phyloP scores from a whole-genome alignment of 352 stramenopile genomes.

The Pilasporangium apinafurcum region DNA sequence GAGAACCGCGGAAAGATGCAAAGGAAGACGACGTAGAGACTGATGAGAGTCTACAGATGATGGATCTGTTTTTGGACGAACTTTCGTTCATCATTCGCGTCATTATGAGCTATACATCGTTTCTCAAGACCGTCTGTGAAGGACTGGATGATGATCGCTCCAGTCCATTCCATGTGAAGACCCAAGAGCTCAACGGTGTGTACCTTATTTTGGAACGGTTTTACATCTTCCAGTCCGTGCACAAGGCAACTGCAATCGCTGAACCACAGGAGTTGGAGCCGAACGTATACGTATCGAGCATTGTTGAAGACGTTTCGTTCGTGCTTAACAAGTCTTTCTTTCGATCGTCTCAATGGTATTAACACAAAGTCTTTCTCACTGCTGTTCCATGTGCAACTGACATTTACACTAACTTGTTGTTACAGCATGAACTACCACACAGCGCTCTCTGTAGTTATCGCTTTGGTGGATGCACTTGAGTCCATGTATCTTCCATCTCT shows the following conservation, averaged over 20 bases:
- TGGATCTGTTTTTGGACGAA: constrained; percentile 80
- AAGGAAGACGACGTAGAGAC: constrained; percentile 31
- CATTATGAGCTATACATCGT: constrained; percentile 59
- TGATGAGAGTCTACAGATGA: constrained; percentile 85
- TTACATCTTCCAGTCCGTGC: constrained; percentile 81
- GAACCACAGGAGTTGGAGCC: constrained; percentile 69
- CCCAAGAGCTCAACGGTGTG: constrained; percentile 71
- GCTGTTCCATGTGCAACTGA: too few species aligned
- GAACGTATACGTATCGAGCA: constrained; percentile 65
- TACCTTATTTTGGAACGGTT: constrained; percentile 81
- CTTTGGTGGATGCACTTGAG: constrained; percentile 77
- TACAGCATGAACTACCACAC: constrained; percentile 78
- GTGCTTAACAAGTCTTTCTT: constrained; percentile 82
- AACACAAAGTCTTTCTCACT: too few species aligned
- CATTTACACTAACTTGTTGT: too few species aligned
- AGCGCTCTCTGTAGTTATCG: constrained; percentile 72
- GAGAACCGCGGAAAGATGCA: constrained; percentile 19
- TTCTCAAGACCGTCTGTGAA: constrained; percentile 46
- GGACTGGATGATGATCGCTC: constrained; percentile 27
- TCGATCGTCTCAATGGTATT: constrained; percentile 64
- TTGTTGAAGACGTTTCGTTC: constrained; percentile 82
- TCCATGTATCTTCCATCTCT: constrained; percentile 76
- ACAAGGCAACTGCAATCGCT: constrained; percentile 78
- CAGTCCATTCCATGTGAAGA: constrained; percentile 43
- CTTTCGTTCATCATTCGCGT: constrained; percentile 70